A percentile compares a stretch with the other conserved stretches of the same genome.
Conservation (phyloP, 345 rosid genomes). For the Eucalyptus curtisii region DNA sequence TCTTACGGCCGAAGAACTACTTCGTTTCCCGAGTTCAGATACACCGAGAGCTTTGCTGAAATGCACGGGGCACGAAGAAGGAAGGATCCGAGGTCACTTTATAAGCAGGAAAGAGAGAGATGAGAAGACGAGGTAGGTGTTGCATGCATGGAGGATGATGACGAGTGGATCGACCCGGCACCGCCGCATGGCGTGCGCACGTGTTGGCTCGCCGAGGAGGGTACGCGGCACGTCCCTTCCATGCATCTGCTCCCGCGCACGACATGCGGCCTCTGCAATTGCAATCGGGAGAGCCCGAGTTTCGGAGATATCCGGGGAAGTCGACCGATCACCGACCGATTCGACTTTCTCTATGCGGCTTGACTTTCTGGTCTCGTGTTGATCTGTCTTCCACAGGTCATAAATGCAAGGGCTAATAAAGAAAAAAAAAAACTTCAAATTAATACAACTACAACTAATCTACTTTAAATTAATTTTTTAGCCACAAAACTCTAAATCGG, state of each 20-base stretch:
- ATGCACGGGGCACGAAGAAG: not conserved
- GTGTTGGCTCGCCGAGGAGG: not conserved
- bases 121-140: not conserved
- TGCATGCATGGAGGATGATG: not conserved
- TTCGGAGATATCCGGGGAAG: not conserved
- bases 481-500: fast-evolving
- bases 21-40: not conserved
- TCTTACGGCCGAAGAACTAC: not conserved
- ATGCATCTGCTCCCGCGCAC: not conserved
- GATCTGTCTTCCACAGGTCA: not conserved
- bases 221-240: not conserved
- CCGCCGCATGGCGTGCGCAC: not conserved
- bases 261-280: not conserved
- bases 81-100: not conserved
- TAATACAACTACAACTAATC: fast-evolving
- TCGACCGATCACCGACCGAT: not conserved
- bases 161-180: not conserved
- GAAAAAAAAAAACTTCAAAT: not conserved
- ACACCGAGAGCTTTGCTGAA: not conserved
- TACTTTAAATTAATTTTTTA: too few species aligned
- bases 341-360: not conserved
- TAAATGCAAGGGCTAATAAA: not conserved
- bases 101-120: not conserved
- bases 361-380: not conserved
- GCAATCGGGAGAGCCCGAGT: not conserved